phyloP scores from a whole-genome alignment of 352 stramenopile genomes.

The Pythium vanterpoolii region DNA sequence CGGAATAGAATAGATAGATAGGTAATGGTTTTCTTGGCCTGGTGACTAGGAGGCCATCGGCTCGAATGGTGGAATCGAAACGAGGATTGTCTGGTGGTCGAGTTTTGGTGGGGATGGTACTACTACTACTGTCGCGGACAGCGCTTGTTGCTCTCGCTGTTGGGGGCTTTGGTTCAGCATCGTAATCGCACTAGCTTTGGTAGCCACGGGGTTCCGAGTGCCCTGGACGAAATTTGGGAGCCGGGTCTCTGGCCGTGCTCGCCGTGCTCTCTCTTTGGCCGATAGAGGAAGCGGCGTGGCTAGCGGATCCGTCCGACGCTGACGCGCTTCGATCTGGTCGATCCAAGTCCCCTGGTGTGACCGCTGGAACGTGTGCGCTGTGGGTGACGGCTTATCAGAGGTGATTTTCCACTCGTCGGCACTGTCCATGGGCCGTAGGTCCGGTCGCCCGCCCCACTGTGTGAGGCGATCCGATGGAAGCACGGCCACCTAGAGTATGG shows the following conservation, averaged over 20 bases:
- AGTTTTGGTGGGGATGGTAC: background rate
- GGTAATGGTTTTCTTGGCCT: background rate
- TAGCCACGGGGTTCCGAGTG: constrained; percentile 35
- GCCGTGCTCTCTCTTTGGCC: background rate
- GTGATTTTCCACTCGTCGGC: constrained; percentile 56
- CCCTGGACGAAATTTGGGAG: constrained; percentile 55
- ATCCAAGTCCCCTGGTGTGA: constrained; percentile 58
- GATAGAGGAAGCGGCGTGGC: constrained; percentile 15
- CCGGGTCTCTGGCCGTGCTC: constrained; percentile 8
- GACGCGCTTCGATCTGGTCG: constrained; percentile 56
- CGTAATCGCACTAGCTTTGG: constrained; percentile 17
- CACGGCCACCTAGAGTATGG: constrained; percentile 7
- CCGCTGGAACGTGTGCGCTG: constrained; percentile 54
- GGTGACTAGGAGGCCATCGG: background rate
- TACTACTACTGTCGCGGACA: background rate
- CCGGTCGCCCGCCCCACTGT: constrained; percentile 40
- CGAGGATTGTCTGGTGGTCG: constrained; percentile 16
- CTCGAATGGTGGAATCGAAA: constrained; percentile 9
- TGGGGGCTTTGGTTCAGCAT: background rate
- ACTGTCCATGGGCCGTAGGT: constrained; percentile 50
- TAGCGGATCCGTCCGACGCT: constrained; percentile 37
- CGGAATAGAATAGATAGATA: background rate
- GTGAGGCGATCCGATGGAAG: constrained; percentile 33
- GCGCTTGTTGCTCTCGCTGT: background rate
- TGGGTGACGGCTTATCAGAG: constrained; percentile 58